Evolutionary conservation across 2,329 filamentous ascomycete species (phyloP).

Genomic region (Eutypella sp.): DNA sequence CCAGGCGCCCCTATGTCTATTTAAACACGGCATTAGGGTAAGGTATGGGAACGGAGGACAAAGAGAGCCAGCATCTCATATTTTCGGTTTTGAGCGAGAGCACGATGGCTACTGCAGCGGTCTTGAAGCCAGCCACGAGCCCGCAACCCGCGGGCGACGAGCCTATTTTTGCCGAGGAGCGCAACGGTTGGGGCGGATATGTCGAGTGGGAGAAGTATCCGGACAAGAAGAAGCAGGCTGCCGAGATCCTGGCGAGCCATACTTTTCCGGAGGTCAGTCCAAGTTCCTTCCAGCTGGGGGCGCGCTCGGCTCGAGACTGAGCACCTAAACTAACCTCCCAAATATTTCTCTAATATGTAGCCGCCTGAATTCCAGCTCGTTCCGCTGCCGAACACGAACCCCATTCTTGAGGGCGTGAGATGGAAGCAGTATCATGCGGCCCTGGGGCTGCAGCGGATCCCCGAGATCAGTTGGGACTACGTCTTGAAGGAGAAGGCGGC

Average conservation of each 20-base stretch:
- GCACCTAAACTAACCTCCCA: slow-evolving; percentile 7
- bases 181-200: slow-evolving; percentile 35
- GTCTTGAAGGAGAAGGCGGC: slow-evolving; percentile 53
- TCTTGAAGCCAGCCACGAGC: neutral
- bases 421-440: slow-evolving; percentile 58
- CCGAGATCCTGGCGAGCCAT: slow-evolving; percentile 48
- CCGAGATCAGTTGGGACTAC: slow-evolving; percentile 53
- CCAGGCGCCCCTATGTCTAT: neutral
- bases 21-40: neutral
- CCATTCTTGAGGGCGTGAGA: slow-evolving; percentile 48
- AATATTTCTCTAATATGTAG: slow-evolving; percentile 12
- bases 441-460: slow-evolving; percentile 40
- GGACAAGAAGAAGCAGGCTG: slow-evolving; percentile 58
- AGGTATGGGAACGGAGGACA: too few relatives aligned
- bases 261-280: slow-evolving; percentile 38
- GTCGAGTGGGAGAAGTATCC: slow-evolving; percentile 68
- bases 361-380: slow-evolving; percentile 53
- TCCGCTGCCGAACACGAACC: slow-evolving; percentile 52
- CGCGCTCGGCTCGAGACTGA: slow-evolving; percentile 9
- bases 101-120: neutral
- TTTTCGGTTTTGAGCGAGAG: neutral
- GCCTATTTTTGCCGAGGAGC: neutral
- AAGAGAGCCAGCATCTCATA: too few relatives aligned
- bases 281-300: too few relatives aligned
- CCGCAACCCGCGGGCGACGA: neutral